Percentiles rank a stretch among this genome's conserved stretches.
Conservation (phyloP, 495 filamentous ascomycete genomes). For the Jackrogersella multiformis region DNA sequence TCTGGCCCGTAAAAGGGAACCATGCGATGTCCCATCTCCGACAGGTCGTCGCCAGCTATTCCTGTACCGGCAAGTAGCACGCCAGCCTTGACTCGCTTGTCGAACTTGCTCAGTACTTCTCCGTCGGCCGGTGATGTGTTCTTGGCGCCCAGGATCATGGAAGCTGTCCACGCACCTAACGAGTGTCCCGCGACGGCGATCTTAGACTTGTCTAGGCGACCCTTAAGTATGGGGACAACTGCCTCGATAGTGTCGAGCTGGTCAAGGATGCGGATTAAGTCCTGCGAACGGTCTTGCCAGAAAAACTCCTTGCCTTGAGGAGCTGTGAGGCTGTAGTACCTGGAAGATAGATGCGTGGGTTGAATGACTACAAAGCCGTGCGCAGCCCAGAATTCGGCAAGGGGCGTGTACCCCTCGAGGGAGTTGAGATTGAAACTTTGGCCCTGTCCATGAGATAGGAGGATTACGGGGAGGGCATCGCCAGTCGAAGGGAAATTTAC, state of each 20-base stretch:
- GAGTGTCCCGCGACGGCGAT: constrained; percentile 57
- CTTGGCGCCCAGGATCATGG: constrained; percentile 50
- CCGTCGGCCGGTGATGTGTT: constrained; percentile 44
- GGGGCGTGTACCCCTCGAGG: constrained; percentile 54
- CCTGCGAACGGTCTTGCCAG: constrained; percentile 49
- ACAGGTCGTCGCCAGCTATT: constrained; percentile 38
- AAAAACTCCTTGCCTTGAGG: constrained; percentile 43
- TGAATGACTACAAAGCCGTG: constrained; percentile 60
- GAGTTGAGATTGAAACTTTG: constrained; percentile 55
- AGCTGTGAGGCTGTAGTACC: constrained; percentile 40
- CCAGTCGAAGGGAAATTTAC: constrained; percentile 47
- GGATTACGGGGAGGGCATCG: constrained; percentile 51
- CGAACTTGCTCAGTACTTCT: constrained; percentile 9
- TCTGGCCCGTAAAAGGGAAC: constrained; percentile 47
- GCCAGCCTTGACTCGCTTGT: constrained; percentile 53
- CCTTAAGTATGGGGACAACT: constrained; percentile 46
- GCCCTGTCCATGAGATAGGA: constrained; percentile 56
- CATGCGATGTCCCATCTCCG: constrained; percentile 36
- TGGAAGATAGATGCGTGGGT: constrained; percentile 57
- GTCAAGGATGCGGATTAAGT: constrained; percentile 53
- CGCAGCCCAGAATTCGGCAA: constrained; percentile 57
- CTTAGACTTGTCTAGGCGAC: constrained; percentile 48
- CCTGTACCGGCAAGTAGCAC: constrained; percentile 50
- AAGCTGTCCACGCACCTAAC: constrained; percentile 50
- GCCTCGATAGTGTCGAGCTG: constrained; percentile 48